A percentile compares a stretch with the other conserved stretches of the same genome.
These are phyloP conservation scores for Kodamaea restingae DNA, from an alignment of 805 yeast genomes.

Conservation along the genomic window DNA sequence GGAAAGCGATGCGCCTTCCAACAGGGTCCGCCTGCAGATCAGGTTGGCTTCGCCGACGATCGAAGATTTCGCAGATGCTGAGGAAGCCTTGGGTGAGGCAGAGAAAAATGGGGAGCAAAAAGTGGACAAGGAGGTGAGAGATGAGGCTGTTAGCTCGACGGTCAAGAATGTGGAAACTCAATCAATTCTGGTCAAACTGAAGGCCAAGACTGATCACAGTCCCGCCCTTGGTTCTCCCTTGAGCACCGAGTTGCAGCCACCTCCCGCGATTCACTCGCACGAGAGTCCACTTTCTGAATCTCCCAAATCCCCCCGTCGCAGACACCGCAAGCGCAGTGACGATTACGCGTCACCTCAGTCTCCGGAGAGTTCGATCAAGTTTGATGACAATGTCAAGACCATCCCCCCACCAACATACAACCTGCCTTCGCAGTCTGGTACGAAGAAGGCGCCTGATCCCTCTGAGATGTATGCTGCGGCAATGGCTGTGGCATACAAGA, in stretches of 20 bases:
- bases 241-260: slow-evolving; percentile 5
- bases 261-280: slow-evolving; percentile 12
- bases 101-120: neutral
- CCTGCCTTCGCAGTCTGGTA: neutral
- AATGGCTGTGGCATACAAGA: slow-evolving; percentile 22
- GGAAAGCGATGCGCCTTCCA: slow-evolving; percentile 1
- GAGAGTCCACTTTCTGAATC: no score
- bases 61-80: slow-evolving; percentile 9
- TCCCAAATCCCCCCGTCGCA: slow-evolving; percentile 6
- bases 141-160: no score
- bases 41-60: slow-evolving; percentile 4
- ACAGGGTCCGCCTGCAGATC: slow-evolving; percentile 5
- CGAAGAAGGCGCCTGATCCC: slow-evolving; percentile 8
- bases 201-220: no score
- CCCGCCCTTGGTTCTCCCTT: no score
- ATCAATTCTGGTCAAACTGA: no score
- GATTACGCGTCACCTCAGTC: slow-evolving; percentile 17
- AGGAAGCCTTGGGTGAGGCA: slow-evolving; percentile 1
- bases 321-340: slow-evolving; percentile 7
- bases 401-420: slow-evolving; percentile 21
- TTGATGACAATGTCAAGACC: slow-evolving; percentile 35
- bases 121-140: no score
- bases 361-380: slow-evolving; percentile 33
- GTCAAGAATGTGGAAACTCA: no score
- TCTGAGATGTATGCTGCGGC: slow-evolving; percentile 22